Evolutionary conservation across 768 basidiomycete genomes (phyloP), one percentile per base, ranked within the genome.

Genomic region (Cystoderma amianthinum): DNA sequence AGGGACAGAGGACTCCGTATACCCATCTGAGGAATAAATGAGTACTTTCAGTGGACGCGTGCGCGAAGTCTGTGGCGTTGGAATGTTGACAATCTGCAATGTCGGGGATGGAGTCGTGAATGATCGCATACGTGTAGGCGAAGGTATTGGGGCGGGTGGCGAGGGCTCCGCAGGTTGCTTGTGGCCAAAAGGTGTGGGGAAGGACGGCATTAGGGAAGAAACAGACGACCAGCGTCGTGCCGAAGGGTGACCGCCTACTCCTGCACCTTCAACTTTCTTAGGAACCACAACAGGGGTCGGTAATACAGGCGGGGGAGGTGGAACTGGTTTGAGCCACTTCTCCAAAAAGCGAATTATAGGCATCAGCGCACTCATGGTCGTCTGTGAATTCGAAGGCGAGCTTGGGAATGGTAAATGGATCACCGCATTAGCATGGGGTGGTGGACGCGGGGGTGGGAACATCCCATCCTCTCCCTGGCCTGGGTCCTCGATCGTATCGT

Each of bases 1-100:
- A 39, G 91, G 80, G 4, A 94, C 80, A 18, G 85, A 86, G 7
- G 88, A 86, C 60, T 97, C 94, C 17, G 95, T 97, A 65, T 95
- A 92, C 37, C 89, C 91, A 57, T 94, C 91, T 13, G 82, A 75
- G 13, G 83, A 85, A 60, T 90, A 87, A 20, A 93, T 59, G 46
- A 93, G 72, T 41, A 93, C 65, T 55, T 89, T 88, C 41, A 81
- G 65, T 4, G 85, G 85, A 21, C 73, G 68, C 20, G 76, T 74
- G 45, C 71, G 76, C 20, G 60, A 48, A 28, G 56, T 49, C 10
- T 53, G 45, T 42, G 60, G 53, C 22, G 57, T 54, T 35, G 48
- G 25, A 47, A 53, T 32, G 42, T 48, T 38, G 36, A 51, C 28
- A 42, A 13, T 32, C 18, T 13, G 12, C 6, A 50, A 41, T 20